A percentile compares a stretch with the other conserved stretches of the same genome.
phyloP scores from a whole-genome alignment of 129 eudicot species.

The Scalesia atractyloides region DNA sequence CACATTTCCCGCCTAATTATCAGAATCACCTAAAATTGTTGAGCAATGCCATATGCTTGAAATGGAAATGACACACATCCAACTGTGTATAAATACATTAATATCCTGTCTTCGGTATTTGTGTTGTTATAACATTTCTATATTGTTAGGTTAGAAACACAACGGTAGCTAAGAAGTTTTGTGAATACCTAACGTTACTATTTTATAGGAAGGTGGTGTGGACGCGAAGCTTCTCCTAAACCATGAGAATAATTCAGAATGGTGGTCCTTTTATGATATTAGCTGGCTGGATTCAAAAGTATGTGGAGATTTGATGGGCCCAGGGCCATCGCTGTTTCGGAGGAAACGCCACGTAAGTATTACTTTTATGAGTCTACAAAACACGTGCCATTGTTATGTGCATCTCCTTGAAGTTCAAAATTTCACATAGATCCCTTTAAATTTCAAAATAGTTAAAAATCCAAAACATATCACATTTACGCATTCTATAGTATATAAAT shows the following conservation, averaged over 20 bases:
- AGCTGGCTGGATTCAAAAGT: constrained; percentile 48
- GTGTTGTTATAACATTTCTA: not conserved
- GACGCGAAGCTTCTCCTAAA: constrained; percentile 74
- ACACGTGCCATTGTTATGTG: not conserved
- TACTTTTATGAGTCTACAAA: constrained; percentile 8
- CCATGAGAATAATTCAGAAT: constrained; percentile 51
- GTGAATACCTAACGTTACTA: constrained; percentile 14
- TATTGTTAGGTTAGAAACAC: constrained; percentile 7
- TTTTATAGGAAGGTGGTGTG: constrained; percentile 61
- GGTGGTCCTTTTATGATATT: constrained; percentile 94
- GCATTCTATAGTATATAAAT: not conserved
- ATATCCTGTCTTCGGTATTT: not conserved
- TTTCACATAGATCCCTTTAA: not conserved
- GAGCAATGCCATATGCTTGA: constrained; percentile 12
- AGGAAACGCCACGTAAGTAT: constrained; percentile 98
- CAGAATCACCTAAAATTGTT: not conserved
- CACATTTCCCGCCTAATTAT: not conserved
- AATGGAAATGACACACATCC: constrained; percentile 18
- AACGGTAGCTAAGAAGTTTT: not conserved
- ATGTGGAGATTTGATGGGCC: constrained; percentile 88
- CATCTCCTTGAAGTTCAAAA: not conserved
- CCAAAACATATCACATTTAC: not conserved
- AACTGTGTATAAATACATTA: constrained; percentile 1
- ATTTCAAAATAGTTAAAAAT: not conserved
- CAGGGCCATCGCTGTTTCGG: constrained; percentile 88